Base-by-base conservation (phyloP, 2,329 filamentous ascomycete species). In the Diaporthe sp. region DNA sequence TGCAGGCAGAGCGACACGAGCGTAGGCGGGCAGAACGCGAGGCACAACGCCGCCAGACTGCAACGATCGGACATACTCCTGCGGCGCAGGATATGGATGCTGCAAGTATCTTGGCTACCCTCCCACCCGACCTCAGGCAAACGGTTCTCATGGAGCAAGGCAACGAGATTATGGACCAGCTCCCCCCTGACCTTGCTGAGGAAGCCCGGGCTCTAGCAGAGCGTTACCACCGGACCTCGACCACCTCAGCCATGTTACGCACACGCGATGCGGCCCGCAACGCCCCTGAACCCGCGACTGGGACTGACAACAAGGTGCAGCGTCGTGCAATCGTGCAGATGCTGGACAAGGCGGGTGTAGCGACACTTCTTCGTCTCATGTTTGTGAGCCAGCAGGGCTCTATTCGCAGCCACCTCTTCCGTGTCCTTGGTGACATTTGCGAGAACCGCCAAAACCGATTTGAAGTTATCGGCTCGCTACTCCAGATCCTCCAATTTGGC, bases 321-420 rank as follows among this genome's bases (percentile, higher is more conserved):
- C 92, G 94, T 73, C 93, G 94, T 75, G 92, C 94, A 30, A 94
- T 97, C 73, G 94, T 98, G 32, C 97, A 99, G 82, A 98, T 99
- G 93, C 90, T 99, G 39, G 97, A 99, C 83, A 98, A 98, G 84
- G 90, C 96, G 61, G 97, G 97, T 35, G 93, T 99, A 77, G 97
- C 97, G 35, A 98, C 97, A n/a, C 87, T 99, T 44, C 88, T 99
- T 56, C 94, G 97, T n/a, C 89, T 99, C 13, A 98, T 99, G 96
- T 99, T 99, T 82, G 95, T 98, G 79, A 94, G 94, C 63, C 94
- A 98, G 77, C 94, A 96, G 77, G 94, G 94, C 30, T 97, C 94
- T 76, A 93, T 97, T 65, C 94, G 95, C 77, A 91, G 89, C 76
- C 94, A 95, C 75, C 88, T 99, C 70, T 96, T 97, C 81, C 92